Evolutionary conservation across 345 rosid species (phyloP), one percentile per base, ranked within the genome.

Genomic region (Bruguiera sexangula): DNA sequence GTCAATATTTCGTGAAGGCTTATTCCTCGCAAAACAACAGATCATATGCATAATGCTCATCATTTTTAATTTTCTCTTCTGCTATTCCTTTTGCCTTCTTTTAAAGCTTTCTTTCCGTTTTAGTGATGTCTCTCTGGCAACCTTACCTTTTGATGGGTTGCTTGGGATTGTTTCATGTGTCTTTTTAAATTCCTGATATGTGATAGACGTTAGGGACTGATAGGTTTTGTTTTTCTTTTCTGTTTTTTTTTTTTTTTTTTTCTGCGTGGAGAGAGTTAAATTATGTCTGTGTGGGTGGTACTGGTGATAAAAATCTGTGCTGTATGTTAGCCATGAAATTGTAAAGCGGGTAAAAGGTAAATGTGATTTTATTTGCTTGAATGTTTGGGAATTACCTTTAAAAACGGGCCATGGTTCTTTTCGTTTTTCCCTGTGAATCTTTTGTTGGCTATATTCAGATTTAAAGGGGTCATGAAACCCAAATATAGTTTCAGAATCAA

Each of bases 311-410:
- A 69, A 75, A 67, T 73, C 81, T 34, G 4, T 72, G 75, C 76
- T 74, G 63, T 70, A 59, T 74, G 82, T 73, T 72, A 75, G 71
- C 81, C 78, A 74, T 66, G 70, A 68, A 26, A 3, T 27, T 24
- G 18, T 65, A 72, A 73, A 66, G 43, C 50, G 58, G 64, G 69
- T 65, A 79, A 80, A 63, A 73, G 78, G 68, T 55, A 66, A 67
- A 69, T 72, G 74, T 58, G 79, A 82, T 73, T 77, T 80, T 78
- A 73, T 76, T 77, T 84, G 85, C 59, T 80, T 87, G 87, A 80
- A 80, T 83, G 74, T 79, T 80, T 75, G 77, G 76, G 65, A 6
- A 6, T 32, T 32, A 6, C 36, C 36, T 73, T 71, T 55, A n/a
- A 19, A 60, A 59, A 20, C 10, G 73, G 76, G 39, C 65, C 74